Evolutionary conservation across 108 stramenopile genomes (phyloP).

Genomic region (Fragilaria crotonensis): DNA sequence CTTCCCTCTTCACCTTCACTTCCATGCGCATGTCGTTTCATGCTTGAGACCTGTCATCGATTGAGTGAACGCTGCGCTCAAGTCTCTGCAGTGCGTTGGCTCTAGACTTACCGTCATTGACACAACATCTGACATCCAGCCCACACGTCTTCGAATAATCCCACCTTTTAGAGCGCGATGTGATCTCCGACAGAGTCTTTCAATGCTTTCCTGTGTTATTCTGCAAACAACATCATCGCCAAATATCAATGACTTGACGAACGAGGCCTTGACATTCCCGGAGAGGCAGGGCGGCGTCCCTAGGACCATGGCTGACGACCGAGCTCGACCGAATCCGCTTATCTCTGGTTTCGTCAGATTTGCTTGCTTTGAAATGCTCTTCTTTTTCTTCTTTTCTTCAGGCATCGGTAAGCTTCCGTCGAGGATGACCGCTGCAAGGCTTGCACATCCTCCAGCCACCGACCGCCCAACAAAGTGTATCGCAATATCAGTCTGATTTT

Average conservation of each 20-base stretch:
- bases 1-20: constrained; percentile 55
- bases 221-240: constrained; percentile 81
- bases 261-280: constrained; percentile 54
- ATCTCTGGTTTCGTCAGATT: neutral
- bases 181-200: constrained; percentile 45
- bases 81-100: no score
- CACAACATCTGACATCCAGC: constrained; percentile 68
- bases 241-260: constrained; percentile 61
- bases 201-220: constrained; percentile 38
- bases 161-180: constrained; percentile 37
- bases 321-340: constrained; percentile 38
- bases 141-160: constrained; percentile 33
- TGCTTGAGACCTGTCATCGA: constrained; percentile 27
- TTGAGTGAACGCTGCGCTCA: no score
- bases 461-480: constrained; percentile 80
- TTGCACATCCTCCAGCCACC: constrained; percentile 64
- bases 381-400: constrained; percentile 6
- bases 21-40: constrained; percentile 59
- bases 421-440: constrained; percentile 63
- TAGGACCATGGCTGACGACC: constrained; percentile 59
- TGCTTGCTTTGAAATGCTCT: constrained; percentile 9
- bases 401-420: constrained; percentile 66
- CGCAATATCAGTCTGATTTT: constrained; percentile 30
- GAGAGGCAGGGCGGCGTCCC: constrained; percentile 77
- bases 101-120: constrained; percentile 40